Evolutionary conservation across 148 eudicot species (phyloP), one percentile per base, ranked within the genome.

Genomic region (Rhododendron kiyosumense): DNA sequence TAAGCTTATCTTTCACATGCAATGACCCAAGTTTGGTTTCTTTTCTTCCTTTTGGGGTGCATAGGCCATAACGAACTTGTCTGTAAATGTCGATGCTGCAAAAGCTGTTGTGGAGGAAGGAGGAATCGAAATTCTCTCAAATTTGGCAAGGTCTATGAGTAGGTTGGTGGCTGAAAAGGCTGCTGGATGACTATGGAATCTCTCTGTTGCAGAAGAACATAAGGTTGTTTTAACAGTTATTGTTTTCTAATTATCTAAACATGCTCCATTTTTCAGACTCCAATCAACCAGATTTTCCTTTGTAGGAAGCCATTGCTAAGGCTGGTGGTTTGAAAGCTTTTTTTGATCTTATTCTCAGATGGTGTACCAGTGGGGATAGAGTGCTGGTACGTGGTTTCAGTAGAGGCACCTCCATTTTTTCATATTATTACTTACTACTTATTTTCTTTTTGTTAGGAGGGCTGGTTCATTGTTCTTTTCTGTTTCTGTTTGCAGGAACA

Each of bases 51-150:
- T 52, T 41, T 85, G 81, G 69, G 28, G 74, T 82, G 73, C 87
- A 45, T 88, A 97, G 99, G 99, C 99, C 65, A 93, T 97, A 86
- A 97, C 98, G 84, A 97, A 94, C 91, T 91, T 97, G 88, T 97
- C 99, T 1, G 94, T 95, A 84, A 97, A 95, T 91, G 88, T 94
- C 84, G 91, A 90, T 86, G 96, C 95, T 86, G 99, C 99, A 51
- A 97, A 95, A 92, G 94, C 99, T 63, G 96, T 95, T 83, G 99
- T 96, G n/a, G 98, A 93, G 75, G 98, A 93, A 88, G 98, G 95
- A 79, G 99, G 99, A 46, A 94, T 97, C 79, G 78, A 86, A 51
- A 92, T 95, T 83, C 96, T 97, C 83, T 92, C 93, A 20, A 92
- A 89, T 87, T 88, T 97, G 87, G 98, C 98, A n/a, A 93, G 90